These are phyloP conservation scores for Corallochytrium limacisporum DNA, from an alignment of 78 protist species.

Conservation along the genomic window DNA sequence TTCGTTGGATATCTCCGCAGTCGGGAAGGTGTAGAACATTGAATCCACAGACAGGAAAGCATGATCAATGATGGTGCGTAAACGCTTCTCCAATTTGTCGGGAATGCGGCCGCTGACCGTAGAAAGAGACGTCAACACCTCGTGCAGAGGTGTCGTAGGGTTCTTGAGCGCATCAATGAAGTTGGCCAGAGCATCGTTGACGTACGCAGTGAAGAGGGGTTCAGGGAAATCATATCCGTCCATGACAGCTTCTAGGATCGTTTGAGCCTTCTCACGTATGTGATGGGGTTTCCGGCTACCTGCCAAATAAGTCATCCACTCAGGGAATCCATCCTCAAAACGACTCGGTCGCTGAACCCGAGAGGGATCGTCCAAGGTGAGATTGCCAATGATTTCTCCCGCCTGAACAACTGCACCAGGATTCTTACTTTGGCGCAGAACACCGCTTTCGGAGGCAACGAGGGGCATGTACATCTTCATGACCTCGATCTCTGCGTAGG, in stretches of 20 bases:
- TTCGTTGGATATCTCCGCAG: too few species aligned
- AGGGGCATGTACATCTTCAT: slow-evolving; percentile 92
- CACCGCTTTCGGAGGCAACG: slow-evolving; percentile 50
- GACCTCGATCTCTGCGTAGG: slow-evolving; percentile 80
- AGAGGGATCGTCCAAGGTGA: slow-evolving; percentile 59
- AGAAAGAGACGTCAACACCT: slow-evolving; percentile 35
- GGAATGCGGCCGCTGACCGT: slow-evolving; percentile 49
- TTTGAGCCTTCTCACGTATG: slow-evolving; percentile 29
- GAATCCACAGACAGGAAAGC: background rate
- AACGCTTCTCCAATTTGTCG: background rate
- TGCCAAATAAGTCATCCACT: slow-evolving; percentile 4
- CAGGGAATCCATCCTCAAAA: slow-evolving; percentile 17
- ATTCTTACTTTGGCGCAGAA: background rate
- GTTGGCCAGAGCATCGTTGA: background rate
- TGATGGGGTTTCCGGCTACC: slow-evolving; percentile 5
- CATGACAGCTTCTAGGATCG: slow-evolving; percentile 17
- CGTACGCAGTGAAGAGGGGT: background rate
- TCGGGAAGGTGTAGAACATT: slow-evolving; percentile 9
- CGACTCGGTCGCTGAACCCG: slow-evolving; percentile 6
- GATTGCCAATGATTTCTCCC: slow-evolving; percentile 74
- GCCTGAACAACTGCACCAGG: slow-evolving; percentile 63
- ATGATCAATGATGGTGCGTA: background rate
- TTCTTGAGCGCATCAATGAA: slow-evolving; percentile 22
- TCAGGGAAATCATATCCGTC: slow-evolving; percentile 23
- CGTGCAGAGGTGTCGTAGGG: slow-evolving; percentile 31